Conservation (phyloP, 2,329 filamentous ascomycete species). For the Ceratocystis diversiconidia region DNA sequence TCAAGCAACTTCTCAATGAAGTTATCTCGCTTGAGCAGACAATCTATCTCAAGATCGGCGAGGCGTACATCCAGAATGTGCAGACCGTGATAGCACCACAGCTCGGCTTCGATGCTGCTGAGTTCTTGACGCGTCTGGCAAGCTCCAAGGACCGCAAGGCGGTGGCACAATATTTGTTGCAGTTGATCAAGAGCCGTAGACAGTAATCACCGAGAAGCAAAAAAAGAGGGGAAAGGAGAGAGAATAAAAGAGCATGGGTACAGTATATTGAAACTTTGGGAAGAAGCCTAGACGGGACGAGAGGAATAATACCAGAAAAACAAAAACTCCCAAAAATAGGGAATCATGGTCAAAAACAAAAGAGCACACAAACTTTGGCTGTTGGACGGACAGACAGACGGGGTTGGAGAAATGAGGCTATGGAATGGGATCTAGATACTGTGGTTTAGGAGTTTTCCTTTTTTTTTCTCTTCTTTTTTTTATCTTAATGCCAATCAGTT, state of each 20-base stretch:
- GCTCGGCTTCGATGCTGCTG: constrained; percentile 48
- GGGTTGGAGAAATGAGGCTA: background rate
- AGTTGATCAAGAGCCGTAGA: constrained; percentile 36
- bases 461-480: background rate
- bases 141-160: constrained; percentile 45
- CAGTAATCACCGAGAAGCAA: constrained; percentile 20
- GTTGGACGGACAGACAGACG: background rate
- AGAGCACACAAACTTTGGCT: background rate
- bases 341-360: background rate
- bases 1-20: constrained; percentile 74
- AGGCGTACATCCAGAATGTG: constrained; percentile 59
- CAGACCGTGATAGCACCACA: constrained; percentile 48
- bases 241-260: background rate
- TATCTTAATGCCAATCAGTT: background rate
- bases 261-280: constrained; percentile 5
- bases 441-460: constrained; percentile 7
- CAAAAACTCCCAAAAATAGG: background rate
- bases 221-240: background rate
- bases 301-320: background rate
- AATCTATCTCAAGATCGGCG: constrained; percentile 81
- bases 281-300: background rate
- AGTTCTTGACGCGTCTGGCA: constrained; percentile 45
- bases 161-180: constrained; percentile 50
- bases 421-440: constrained; percentile 8
- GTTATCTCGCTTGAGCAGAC: constrained; percentile 75